phyloP scores from a whole-genome alignment of 257 asterid genomes.

The Jacaranda mimosifolia region DNA sequence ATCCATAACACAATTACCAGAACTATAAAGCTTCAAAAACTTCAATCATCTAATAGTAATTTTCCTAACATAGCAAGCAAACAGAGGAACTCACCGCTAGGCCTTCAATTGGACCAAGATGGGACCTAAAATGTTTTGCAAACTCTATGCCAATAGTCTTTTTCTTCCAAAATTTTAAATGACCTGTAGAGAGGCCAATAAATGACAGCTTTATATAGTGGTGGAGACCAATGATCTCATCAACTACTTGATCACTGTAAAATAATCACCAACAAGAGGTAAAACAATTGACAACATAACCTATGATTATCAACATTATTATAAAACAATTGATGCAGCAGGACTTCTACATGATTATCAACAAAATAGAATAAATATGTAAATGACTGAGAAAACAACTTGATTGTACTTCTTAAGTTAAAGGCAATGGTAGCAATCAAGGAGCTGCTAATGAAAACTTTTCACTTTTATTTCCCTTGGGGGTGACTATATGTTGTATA shows the following conservation, averaged over 20 bases:
- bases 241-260: constrained; percentile 6
- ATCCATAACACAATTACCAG: constrained; percentile 2
- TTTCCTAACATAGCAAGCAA: constrained; percentile 12
- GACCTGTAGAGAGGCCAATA: constrained; percentile 63
- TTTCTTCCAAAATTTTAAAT: constrained; percentile 98
- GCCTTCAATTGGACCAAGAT: constrained; percentile 98
- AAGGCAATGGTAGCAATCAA: constrained; percentile 18
- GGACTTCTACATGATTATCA: not conserved
- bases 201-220: constrained; percentile 15
- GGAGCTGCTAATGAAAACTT: constrained; percentile 4
- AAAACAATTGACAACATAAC: constrained; percentile 17
- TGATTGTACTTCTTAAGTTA: not conserved
- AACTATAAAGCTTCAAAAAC: not conserved
- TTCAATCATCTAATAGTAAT: not conserved
- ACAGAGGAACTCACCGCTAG: constrained; percentile 74
- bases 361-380: constrained; percentile 3
- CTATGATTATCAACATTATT: not conserved
- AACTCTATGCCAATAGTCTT: constrained; percentile 84
- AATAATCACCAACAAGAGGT: constrained; percentile 18
- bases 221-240: constrained; percentile 4
- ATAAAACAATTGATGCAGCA: constrained; percentile 3
- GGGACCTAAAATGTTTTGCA: constrained; percentile 98
- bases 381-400: not conserved
- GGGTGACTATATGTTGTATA: constrained; percentile 1
- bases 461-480: not conserved